These are phyloP conservation scores for Dryadomyces quercivorus DNA, from an alignment of 2,329 filamentous ascomycete genomes.

Conservation along the genomic window DNA sequence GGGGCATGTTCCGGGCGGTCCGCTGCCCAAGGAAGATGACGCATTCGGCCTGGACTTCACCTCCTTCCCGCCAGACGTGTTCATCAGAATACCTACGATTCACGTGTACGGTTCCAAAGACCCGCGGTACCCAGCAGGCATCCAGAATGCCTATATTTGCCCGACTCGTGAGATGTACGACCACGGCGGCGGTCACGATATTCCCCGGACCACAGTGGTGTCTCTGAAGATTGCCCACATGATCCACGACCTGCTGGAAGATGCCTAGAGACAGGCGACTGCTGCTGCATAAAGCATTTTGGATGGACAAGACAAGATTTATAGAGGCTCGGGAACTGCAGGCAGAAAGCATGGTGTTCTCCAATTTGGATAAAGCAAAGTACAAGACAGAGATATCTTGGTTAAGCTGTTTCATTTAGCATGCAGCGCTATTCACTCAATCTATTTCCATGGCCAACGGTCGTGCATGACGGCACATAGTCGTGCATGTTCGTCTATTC, in stretches of 20 bases:
- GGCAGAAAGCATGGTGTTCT: too few species aligned
- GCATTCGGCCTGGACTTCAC: constrained; percentile 23
- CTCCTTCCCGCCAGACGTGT: constrained; percentile 17
- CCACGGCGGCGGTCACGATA: constrained; percentile 25
- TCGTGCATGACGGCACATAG: background rate
- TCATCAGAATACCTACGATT: constrained; percentile 22
- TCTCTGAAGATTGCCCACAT: constrained; percentile 19
- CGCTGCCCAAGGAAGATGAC: constrained; percentile 16
- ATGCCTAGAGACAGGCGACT: background rate
- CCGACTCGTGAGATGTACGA: constrained; percentile 20
- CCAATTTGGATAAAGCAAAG: too few species aligned
- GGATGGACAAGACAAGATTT: too few species aligned
- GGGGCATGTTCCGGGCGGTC: constrained; percentile 17
- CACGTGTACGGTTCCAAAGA: constrained; percentile 25
- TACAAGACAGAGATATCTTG: too few species aligned
- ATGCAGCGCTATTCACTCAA: too few species aligned
- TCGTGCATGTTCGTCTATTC: background rate
- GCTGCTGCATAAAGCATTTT: too few species aligned
- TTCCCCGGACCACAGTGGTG: constrained; percentile 22
- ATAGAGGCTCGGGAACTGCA: too few species aligned
- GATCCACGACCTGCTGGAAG: constrained; percentile 14
- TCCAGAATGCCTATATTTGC: constrained; percentile 24
- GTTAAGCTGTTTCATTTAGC: too few species aligned
- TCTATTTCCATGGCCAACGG: background rate
- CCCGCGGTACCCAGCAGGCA: constrained; percentile 21